Conservation (phyloP, 108 stramenopile genomes). For the Bacterosira constricta region DNA sequence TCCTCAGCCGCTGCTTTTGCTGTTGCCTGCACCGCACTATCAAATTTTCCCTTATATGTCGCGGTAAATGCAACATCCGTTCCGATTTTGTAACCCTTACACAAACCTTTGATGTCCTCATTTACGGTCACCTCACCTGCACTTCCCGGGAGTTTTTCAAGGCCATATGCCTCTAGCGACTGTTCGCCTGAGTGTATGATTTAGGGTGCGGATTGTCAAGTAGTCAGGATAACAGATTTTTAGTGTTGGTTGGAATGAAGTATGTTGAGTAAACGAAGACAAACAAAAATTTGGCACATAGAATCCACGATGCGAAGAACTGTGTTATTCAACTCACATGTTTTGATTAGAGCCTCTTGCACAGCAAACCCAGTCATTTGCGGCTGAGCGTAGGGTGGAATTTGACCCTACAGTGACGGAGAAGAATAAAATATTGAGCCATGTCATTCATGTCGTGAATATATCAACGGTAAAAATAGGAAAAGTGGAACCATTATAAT, state of each 20-base stretch:
- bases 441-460: background rate
- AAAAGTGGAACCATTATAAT: background rate
- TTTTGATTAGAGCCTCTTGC: conserved; percentile 80
- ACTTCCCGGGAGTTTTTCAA: conserved; percentile 63
- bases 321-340: conserved; percentile 48
- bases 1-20: background rate
- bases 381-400: conserved; percentile 85
- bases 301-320: background rate
- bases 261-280: background rate
- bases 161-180: conserved; percentile 80
- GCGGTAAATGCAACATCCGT: conserved; percentile 76
- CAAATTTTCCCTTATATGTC: conserved; percentile 64
- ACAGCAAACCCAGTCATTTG: conserved; percentile 83
- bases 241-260: background rate
- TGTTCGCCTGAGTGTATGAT: conserved; percentile 12
- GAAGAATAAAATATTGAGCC: background rate
- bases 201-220: background rate
- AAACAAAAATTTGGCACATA: background rate
- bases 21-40: conserved; percentile 21
- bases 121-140: conserved; percentile 64
- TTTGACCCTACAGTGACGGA: conserved; percentile 54
- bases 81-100: conserved; percentile 78
- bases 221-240: too few species aligned
- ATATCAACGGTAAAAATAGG: too few species aligned
- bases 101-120: conserved; percentile 76